Evolutionary conservation across 2,329 filamentous ascomycete genomes (phyloP), one percentile per base, ranked within the genome.

Genomic region (Onygenales sp.): DNA sequence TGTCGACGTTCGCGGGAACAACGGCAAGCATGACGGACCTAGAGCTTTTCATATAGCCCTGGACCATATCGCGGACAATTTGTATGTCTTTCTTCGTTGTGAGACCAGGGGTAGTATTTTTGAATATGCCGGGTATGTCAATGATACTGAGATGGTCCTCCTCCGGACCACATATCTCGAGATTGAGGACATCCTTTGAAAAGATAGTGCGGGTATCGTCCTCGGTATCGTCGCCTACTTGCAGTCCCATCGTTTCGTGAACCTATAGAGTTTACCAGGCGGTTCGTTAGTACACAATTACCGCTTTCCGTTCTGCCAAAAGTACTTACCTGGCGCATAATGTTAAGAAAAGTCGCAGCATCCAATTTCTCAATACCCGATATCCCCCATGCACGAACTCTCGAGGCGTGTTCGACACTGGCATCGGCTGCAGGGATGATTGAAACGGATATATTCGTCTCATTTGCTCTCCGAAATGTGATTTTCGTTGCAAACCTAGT

Each of bases 101-200:
- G 1, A 63, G 17, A 0, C 66, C 69, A 3, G 59, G 51, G 0
- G 65, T 71, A 0, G 67, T 62, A 31, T 58, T 69, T 52, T 63
- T 67, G 62, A 77, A 77, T 1, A 77, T 66, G 0, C 74, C 74
- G 2, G 74, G 75, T 1, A 77, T 64, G 53, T 77, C 73, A 13
- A 76, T 70, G 1, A 77, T 62, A 14, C 67, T 74, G 4, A 74
- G 64, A 47, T 68, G 67, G 33, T 68, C 59, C 46, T 73, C 60
- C 0, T 66, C 46, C 0, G 74, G 75, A 0, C 74, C 74, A 32
- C 57, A 56, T 5, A 77, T 71, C 54, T 76, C 68, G 2, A 77
- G 56, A 2, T 64, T 63, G 2, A 77, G 61, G 1, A 77, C 62
- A 57, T 75, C 68, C 2, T 63, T 58, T 0, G 71, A 66, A 51